Evolutionary conservation across 2,329 filamentous ascomycete species (phyloP).

Genomic region (Incumbomyces lentus): DNA sequence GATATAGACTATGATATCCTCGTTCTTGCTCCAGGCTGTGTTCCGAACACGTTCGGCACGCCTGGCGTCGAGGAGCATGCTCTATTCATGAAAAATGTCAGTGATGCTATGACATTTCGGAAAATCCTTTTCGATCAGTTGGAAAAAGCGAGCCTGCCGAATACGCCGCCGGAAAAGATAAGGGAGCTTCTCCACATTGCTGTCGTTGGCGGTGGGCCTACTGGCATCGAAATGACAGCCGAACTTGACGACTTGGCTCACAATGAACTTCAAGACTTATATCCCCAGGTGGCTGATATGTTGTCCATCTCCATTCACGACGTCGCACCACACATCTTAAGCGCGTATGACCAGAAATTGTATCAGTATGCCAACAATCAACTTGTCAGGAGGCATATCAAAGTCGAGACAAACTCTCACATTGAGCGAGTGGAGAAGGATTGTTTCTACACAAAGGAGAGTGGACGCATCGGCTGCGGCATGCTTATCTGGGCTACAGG

Average conservation of each 20-base stretch:
- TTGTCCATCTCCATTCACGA: conserved; percentile 36
- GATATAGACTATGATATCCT: conserved; percentile 34
- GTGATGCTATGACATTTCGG: conserved; percentile 8
- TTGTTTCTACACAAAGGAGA: conserved; percentile 28
- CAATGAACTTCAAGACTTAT: conserved; percentile 30
- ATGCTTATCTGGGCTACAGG: conserved; percentile 33
- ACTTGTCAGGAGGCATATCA: conserved; percentile 27
- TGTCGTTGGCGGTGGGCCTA: conserved; percentile 33
- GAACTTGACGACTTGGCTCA: conserved; percentile 35
- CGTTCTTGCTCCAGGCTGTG: conserved; percentile 34
- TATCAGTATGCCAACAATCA: conserved; percentile 33
- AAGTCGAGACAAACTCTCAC: conserved; percentile 30
- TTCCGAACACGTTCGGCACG: conserved; percentile 25
- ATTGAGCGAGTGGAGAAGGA: conserved; percentile 28
- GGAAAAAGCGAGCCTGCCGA: conserved; percentile 10
- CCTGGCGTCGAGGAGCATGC: conserved; percentile 9
- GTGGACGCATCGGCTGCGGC: conserved; percentile 27
- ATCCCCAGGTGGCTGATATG: conserved; percentile 31
- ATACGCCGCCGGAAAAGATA: conserved; percentile 1
- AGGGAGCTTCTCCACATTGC: conserved; percentile 25
- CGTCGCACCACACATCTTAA: conserved; percentile 32
- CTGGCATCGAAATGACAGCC: conserved; percentile 34
- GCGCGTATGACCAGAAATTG: conserved; percentile 32
- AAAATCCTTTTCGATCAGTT: conserved; percentile 10
- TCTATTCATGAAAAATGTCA: conserved; percentile 11